Conservation (phyloP, 768 basidiomycete species). For the Boletellus ananiceps region DNA sequence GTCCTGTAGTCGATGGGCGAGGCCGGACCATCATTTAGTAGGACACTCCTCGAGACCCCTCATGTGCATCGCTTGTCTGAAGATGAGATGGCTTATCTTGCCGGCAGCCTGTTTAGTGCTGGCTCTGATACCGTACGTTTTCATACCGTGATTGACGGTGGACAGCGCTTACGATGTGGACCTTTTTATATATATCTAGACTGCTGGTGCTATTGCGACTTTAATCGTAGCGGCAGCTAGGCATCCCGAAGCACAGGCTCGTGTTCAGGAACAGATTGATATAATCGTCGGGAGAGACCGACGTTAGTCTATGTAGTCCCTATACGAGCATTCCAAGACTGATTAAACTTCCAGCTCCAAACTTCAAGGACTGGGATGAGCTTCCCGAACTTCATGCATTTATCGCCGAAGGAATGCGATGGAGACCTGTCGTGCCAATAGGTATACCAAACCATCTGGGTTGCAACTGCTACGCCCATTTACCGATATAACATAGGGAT, state of each 20-base stretch:
- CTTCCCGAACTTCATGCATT: slow-evolving; percentile 34
- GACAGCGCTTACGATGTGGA: not conserved
- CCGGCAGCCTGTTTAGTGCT: slow-evolving; percentile 56
- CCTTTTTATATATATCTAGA: slow-evolving; percentile 17
- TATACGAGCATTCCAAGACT: not conserved
- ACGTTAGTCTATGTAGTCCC: not conserved
- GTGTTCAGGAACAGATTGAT: slow-evolving; percentile 49
- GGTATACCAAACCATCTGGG: slow-evolving; percentile 20
- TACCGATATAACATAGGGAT: not conserved
- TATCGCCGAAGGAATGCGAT: slow-evolving; percentile 32
- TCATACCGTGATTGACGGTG: too few species aligned
- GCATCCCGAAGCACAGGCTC: slow-evolving; percentile 44
- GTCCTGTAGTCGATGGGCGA: slow-evolving; percentile 6
- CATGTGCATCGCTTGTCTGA: slow-evolving; percentile 44
- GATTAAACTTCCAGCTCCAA: slow-evolving; percentile 25
- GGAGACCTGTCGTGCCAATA: slow-evolving; percentile 28
- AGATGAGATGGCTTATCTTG: slow-evolving; percentile 52
- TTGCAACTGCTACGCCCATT: not conserved
- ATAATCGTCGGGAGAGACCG: slow-evolving; percentile 39
- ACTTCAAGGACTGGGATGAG: slow-evolving; percentile 27
- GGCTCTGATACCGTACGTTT: slow-evolving; percentile 50
- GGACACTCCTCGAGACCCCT: slow-evolving; percentile 48
- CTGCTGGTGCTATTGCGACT: slow-evolving; percentile 47
- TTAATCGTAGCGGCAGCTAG: slow-evolving; percentile 47
- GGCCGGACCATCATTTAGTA: slow-evolving; percentile 37